These are phyloP conservation scores for Trebouxia sp. DNA, from an alignment of 139 green algal species.

Conservation along the genomic window DNA sequence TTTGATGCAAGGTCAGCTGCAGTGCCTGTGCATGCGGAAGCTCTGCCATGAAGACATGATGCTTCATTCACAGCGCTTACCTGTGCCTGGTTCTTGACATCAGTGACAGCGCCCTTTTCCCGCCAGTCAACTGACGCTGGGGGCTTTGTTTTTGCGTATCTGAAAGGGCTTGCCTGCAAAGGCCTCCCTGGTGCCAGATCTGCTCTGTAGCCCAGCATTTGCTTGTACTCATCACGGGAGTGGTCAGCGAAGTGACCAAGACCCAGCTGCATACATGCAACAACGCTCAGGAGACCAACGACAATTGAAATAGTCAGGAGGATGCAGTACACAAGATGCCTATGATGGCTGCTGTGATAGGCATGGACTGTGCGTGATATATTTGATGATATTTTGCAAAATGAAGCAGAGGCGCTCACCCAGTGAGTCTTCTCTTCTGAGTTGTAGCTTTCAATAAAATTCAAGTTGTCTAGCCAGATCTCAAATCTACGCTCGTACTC, in stretches of 20 bases:
- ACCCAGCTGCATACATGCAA: slow-evolving; percentile 57
- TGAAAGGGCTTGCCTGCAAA: slow-evolving; percentile 41
- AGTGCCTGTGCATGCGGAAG: background rate
- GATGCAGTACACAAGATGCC: too few species aligned
- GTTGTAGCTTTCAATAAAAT: slow-evolving; percentile 82
- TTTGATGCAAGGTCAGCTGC: background rate
- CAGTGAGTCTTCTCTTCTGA: slow-evolving; percentile 55
- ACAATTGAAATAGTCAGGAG: too few species aligned
- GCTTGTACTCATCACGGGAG: slow-evolving; percentile 84
- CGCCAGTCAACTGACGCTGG: slow-evolving; percentile 82
- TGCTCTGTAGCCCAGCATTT: slow-evolving; percentile 53
- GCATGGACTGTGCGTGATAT: too few species aligned
- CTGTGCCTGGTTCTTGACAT: slow-evolving; percentile 92
- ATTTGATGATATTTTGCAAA: too few species aligned
- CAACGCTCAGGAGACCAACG: background rate
- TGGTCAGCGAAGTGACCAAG: slow-evolving; percentile 88
- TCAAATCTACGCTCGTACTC: slow-evolving; percentile 66
- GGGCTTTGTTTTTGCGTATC: slow-evolving; percentile 53
- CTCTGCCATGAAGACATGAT: background rate
- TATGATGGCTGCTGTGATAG: too few species aligned
- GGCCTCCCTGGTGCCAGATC: slow-evolving; percentile 29
- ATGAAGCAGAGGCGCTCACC: slow-evolving; percentile 31
- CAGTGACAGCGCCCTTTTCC: slow-evolving; percentile 75
- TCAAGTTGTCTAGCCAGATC: slow-evolving; percentile 85
- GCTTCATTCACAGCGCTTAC: background rate